phyloP scores from a whole-genome alignment of 2,329 filamentous ascomycete species.

The Orbilia brochopaga region DNA sequence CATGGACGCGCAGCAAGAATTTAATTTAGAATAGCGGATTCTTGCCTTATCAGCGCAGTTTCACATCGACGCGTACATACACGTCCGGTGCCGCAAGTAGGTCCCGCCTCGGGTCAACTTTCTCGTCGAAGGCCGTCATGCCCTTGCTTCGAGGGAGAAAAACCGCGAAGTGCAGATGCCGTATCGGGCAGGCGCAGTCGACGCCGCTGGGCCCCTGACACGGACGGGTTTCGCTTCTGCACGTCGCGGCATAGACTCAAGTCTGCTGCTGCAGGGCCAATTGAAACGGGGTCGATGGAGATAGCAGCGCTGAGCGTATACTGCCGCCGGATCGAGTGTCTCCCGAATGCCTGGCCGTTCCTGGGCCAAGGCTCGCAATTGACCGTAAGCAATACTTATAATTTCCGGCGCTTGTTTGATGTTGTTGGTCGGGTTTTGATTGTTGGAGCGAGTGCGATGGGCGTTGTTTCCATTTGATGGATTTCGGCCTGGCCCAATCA shows the following conservation, averaged over 20 bases:
- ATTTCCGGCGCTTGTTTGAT: slow-evolving; percentile 7
- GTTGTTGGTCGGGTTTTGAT: neutral
- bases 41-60: neutral
- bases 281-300: slow-evolving; percentile 12
- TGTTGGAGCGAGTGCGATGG: neutral
- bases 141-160: slow-evolving; percentile 19
- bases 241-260: slow-evolving; percentile 12
- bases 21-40: too few relatives aligned
- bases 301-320: slow-evolving; percentile 6
- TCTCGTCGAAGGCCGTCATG: slow-evolving; percentile 20
- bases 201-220: slow-evolving; percentile 25
- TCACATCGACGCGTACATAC: neutral
- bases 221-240: slow-evolving; percentile 22
- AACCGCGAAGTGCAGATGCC: slow-evolving; percentile 3
- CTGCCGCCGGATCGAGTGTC: neutral
- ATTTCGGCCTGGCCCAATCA: slow-evolving; percentile 17
- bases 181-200: slow-evolving; percentile 41
- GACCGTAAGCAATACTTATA: neutral
- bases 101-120: slow-evolving; percentile 16
- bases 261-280: slow-evolving; percentile 28
- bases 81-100: slow-evolving; percentile 9
- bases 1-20: slow-evolving; percentile 4
- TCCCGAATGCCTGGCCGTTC: neutral
- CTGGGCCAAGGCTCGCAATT: neutral
- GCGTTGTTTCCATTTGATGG: slow-evolving; percentile 10